A percentile compares a stretch with the other conserved stretches of the same genome.
Evolutionary conservation across 345 rosid species (phyloP).

Genomic region (Cochlearia excelsa): DNA sequence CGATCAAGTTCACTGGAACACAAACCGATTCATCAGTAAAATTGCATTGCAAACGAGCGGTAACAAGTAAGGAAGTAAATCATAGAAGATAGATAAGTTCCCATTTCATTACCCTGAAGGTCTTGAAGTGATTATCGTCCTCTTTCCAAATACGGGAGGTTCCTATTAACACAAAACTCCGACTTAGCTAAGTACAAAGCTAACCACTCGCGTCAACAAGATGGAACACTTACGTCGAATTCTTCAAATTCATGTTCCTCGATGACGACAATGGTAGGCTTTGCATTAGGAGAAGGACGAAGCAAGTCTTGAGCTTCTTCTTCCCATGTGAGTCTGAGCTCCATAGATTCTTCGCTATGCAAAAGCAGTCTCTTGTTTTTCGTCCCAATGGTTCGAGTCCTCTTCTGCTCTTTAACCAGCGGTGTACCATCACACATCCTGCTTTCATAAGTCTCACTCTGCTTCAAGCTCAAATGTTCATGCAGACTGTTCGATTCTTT

Average conservation of each 20-base stretch:
- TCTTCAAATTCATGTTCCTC: constrained; percentile 90
- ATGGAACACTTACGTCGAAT: constrained; percentile 59
- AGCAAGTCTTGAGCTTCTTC: constrained; percentile 93
- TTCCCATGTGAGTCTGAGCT: constrained; percentile 80
- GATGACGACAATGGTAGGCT: constrained; percentile 51
- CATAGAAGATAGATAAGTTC: neutral
- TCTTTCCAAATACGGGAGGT: constrained; percentile 92
- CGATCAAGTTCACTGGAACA: constrained; percentile 59
- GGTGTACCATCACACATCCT: constrained; percentile 41
- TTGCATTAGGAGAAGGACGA: constrained; percentile 67
- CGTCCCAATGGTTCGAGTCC: constrained; percentile 67
- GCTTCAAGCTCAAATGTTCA: constrained; percentile 43
- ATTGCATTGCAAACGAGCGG: constrained; percentile 1
- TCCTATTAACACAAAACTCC: constrained; percentile 49
- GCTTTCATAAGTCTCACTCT: constrained; percentile 45
- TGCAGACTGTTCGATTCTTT: constrained; percentile 41
- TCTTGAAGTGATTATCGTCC: constrained; percentile 52
- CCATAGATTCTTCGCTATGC: constrained; percentile 68
- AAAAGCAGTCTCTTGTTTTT: constrained; percentile 69
- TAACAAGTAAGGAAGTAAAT: constrained; percentile 11
- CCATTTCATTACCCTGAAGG: constrained; percentile 51
- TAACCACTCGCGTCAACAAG: neutral
- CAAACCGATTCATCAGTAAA: constrained; percentile 8
- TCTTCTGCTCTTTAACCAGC: constrained; percentile 54
- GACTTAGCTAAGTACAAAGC: constrained; percentile 14